Evolutionary conservation across 306 rosid species (phyloP).

Genomic region (Quillaja saponaria): DNA sequence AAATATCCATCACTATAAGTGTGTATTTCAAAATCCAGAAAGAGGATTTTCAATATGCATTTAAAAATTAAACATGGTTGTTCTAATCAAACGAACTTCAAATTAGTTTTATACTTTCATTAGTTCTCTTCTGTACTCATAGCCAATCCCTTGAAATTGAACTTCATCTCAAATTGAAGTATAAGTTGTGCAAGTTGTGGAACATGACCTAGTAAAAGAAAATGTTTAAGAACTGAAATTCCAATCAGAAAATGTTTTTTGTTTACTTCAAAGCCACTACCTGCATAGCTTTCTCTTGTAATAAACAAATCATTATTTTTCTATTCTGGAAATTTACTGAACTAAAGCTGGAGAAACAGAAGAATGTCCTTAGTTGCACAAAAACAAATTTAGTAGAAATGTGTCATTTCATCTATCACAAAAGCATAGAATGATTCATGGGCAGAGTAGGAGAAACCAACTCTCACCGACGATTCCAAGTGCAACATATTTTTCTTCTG

Average conservation of each 20-base stretch:
- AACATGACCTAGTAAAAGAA: constrained; percentile 57
- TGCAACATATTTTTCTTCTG: constrained; percentile 70
- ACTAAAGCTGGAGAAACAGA: constrained; percentile 59
- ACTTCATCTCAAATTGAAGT: constrained; percentile 37
- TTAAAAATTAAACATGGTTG: neutral
- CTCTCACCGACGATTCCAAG: constrained; percentile 77
- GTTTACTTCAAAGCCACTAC: constrained; percentile 21
- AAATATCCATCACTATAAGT: too few species aligned
- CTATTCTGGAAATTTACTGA: constrained; percentile 52
- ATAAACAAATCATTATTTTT: constrained; percentile 56
- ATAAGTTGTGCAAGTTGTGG: constrained; percentile 77
- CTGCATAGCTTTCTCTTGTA: constrained; percentile 80
- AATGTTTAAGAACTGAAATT: neutral
- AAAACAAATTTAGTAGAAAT: constrained; percentile 27
- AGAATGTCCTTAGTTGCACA: constrained; percentile 65
- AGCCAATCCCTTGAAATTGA: constrained; percentile 73
- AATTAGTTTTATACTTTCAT: neutral
- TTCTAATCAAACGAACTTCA: neutral
- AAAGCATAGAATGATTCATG: constrained; percentile 50
- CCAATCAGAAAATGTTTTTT: neutral
- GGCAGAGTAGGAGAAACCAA: constrained; percentile 77
- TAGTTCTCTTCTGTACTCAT: constrained; percentile 36
- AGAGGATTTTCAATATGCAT: too few species aligned
- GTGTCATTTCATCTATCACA: constrained; percentile 55
- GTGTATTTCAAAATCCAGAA: too few species aligned